Conservation (phyloP, 805 yeast genomes). For the Candida adriatica region DNA sequence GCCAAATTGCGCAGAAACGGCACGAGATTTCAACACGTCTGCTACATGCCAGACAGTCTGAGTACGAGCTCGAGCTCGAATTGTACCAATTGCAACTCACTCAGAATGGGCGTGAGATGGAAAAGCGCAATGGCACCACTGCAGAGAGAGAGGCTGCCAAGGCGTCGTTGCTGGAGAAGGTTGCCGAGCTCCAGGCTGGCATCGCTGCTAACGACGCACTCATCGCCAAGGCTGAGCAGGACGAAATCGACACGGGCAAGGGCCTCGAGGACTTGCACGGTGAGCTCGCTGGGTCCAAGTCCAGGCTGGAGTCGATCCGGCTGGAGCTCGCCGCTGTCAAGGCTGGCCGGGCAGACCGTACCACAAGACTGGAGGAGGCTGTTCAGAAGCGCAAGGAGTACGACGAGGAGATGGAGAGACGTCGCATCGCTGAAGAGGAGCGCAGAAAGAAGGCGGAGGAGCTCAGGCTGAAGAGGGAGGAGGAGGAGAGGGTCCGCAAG, state of each 20-base stretch:
- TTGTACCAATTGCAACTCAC: slow-evolving; percentile 18
- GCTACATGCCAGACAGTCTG: slow-evolving; percentile 22
- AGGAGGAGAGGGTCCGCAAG: slow-evolving; percentile 9
- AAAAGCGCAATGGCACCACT: slow-evolving; percentile 14
- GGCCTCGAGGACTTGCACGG: slow-evolving; percentile 12
- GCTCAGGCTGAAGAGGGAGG: slow-evolving; percentile 6
- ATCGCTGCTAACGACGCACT: slow-evolving; percentile 16
- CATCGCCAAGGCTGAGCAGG: slow-evolving; percentile 15
- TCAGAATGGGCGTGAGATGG: slow-evolving; percentile 21
- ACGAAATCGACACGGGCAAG: slow-evolving; percentile 6
- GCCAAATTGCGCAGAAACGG: slow-evolving; percentile 18
- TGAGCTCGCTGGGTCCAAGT: slow-evolving; percentile 14
- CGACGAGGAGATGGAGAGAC: slow-evolving; percentile 13
- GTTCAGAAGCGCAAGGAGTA: slow-evolving; percentile 17
- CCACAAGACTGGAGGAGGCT: slow-evolving; percentile 20
- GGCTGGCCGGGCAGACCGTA: slow-evolving; percentile 17
- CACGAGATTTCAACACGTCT: slow-evolving; percentile 21
- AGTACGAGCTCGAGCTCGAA: slow-evolving; percentile 20
- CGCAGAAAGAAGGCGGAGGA: slow-evolving; percentile 10
- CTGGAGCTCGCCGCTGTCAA: slow-evolving; percentile 17
- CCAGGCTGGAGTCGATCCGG: slow-evolving; percentile 14
- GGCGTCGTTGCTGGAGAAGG: slow-evolving; percentile 15
- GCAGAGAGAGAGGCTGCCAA: slow-evolving; percentile 13
- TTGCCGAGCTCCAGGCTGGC: slow-evolving; percentile 11
- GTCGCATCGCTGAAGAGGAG: slow-evolving; percentile 12